Conservation (phyloP, 805 yeast genomes). For the Ogataea trehalophila region DNA sequence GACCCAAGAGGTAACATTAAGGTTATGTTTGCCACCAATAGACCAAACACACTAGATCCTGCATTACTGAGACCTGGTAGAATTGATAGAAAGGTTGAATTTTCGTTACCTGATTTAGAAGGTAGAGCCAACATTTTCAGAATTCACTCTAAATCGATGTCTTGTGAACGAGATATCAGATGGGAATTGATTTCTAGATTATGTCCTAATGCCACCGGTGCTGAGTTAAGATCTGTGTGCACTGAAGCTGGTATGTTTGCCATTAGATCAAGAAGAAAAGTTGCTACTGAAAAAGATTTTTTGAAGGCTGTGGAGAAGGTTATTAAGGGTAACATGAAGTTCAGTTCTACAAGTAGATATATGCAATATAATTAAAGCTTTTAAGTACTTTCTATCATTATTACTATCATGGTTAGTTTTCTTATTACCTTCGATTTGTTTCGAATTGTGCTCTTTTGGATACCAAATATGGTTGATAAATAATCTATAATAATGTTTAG, state of each 20-base stretch:
- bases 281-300: constrained; percentile 97
- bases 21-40: constrained; percentile 98
- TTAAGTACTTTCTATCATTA: not conserved
- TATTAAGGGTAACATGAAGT: constrained; percentile 96
- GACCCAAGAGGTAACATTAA: constrained; percentile 98
- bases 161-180: constrained; percentile 93
- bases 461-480: too few species aligned
- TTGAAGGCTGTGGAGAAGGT: constrained; percentile 97
- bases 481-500: not conserved
- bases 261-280: constrained; percentile 95
- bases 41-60: constrained; percentile 97
- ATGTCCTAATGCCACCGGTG: constrained; percentile 98
- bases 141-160: constrained; percentile 96
- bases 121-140: constrained; percentile 98
- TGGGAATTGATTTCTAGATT: constrained; percentile 98
- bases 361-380: constrained; percentile 84
- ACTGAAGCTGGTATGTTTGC: constrained; percentile 99
- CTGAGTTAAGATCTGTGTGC: constrained; percentile 96
- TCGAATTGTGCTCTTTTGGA: too few species aligned
- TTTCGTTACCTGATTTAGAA: constrained; percentile 91
- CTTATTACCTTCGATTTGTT: too few species aligned
- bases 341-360: constrained; percentile 93
- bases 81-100: constrained; percentile 97
- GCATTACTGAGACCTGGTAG: constrained; percentile 98
- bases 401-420: too few species aligned